These are phyloP conservation scores for Maudiozyma turicensis DNA, from an alignment of 805 yeast genomes.

Conservation along the genomic window DNA sequence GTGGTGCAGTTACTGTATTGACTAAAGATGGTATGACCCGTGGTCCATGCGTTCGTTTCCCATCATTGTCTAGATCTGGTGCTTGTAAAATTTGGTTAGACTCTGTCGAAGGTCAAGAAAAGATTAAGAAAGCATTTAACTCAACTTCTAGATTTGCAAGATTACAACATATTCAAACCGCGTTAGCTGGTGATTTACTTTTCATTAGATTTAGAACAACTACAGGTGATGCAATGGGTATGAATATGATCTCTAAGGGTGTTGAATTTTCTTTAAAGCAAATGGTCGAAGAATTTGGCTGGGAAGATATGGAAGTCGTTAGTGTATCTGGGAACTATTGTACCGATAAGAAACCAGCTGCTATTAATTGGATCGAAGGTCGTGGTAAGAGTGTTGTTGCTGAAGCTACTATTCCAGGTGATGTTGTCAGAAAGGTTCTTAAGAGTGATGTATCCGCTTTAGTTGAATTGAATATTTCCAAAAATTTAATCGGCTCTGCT, in stretches of 20 bases:
- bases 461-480: slow-evolving; percentile 79
- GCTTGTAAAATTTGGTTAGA: slow-evolving; percentile 93
- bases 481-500: slow-evolving; percentile 92
- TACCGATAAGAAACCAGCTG: slow-evolving; percentile 95
- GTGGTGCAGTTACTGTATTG: slow-evolving; percentile 87
- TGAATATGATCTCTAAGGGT: slow-evolving; percentile 99
- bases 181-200: slow-evolving; percentile 84
- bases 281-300: slow-evolving; percentile 84
- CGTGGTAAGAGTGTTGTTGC: slow-evolving; percentile 98
- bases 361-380: slow-evolving; percentile 98
- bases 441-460: slow-evolving; percentile 89
- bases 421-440: slow-evolving; percentile 67
- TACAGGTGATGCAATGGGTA: slow-evolving; percentile 99
- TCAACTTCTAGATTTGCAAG: slow-evolving; percentile 97
- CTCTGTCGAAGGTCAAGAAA: slow-evolving; percentile 82
- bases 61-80: slow-evolving; percentile 77
- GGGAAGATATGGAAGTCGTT: slow-evolving; percentile 86
- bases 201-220: slow-evolving; percentile 94
- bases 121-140: slow-evolving; percentile 80
- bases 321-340: slow-evolving; percentile 96
- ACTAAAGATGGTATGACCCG: slow-evolving; percentile 99
- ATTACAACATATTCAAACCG: slow-evolving; percentile 81
- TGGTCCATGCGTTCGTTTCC: slow-evolving; percentile 95
- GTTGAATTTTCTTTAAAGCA: slow-evolving; percentile 77
- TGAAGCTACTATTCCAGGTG: slow-evolving; percentile 82